Evolutionary conservation across 2,329 filamentous ascomycete genomes (phyloP), one percentile per base, ranked within the genome.

Genomic region (Sarocladiaceae sp.): DNA sequence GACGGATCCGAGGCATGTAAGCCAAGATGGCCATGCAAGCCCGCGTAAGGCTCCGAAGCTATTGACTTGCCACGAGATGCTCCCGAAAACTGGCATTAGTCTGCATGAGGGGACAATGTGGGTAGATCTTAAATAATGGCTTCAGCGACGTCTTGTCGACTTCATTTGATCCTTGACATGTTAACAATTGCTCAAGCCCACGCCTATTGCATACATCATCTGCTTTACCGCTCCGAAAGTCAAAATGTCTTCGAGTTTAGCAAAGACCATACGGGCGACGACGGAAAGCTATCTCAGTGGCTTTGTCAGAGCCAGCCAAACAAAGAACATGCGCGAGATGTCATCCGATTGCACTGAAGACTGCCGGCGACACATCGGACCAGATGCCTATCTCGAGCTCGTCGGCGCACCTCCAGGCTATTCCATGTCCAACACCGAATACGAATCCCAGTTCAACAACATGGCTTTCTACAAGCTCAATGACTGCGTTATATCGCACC

Each of bases 241-340:
- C n/a, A n/a, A n/a, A n/a, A n/a, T n/a, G n/a, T n/a, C n/a, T n/a
- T n/a, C n/a, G n/a, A n/a, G n/a, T 12, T 15, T 48, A 31, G 23
- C 26, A 4, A 48, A 48, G 26, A 20, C 15, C 7, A 31, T 48
- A 4, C 25, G 44, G 7, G 17, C 17, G 5, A 48, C 44, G 25
- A 17, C 44, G 12, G 44, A 48, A 26, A 17, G 5, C 7, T 48
- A n/a, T 28, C 44, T 48, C 15, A 20, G 22, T 7, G 17, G 26
- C 44, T 48, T 33, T 28, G 26, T 48, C n/a, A 33, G 15, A 18
- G 44, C 44, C 26, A 48, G 44, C 44, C 20, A 33, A 18, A 48
- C 25, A 3, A 48, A 48, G 26, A 18, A 48, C 15, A 48, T 48
- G n/a, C 25, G 26, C 20, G 44, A 48, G 26, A 18, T 48, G 4